Conservation (phyloP, 441 rosid species). For the Erodium trifolium region DNA sequence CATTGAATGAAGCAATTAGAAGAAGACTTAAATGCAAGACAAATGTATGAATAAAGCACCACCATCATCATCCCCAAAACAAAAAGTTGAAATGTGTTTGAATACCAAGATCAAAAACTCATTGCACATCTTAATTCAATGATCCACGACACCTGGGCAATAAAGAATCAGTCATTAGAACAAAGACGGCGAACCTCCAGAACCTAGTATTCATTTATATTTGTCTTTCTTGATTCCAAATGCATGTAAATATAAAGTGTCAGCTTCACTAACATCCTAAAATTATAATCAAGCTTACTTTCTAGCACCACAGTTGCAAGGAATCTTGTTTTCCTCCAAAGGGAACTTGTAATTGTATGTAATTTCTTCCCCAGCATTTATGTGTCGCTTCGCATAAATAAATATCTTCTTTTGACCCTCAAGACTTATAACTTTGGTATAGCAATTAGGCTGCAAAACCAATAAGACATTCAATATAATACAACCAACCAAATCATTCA, state of each 20-base stretch:
- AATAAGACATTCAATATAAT: slow-evolving; percentile 18
- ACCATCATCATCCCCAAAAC: neutral
- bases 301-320: slow-evolving; percentile 91
- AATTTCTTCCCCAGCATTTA: slow-evolving; percentile 84
- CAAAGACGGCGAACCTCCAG: slow-evolving; percentile 8
- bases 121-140: slow-evolving; percentile 46
- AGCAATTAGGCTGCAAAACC: slow-evolving; percentile 85
- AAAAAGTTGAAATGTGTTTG: slow-evolving; percentile 4
- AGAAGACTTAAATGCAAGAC: no score
- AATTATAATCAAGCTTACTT: slow-evolving; percentile 46
- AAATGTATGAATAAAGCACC: neutral
- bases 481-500: slow-evolving; percentile 18
- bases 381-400: slow-evolving; percentile 88
- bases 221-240: neutral
- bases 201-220: neutral
- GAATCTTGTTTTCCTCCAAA: slow-evolving; percentile 88
- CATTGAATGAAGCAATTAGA: neutral
- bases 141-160: slow-evolving; percentile 89
- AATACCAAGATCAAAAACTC: slow-evolving; percentile 26
- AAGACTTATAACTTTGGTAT: slow-evolving; percentile 88
- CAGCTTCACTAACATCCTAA: slow-evolving; percentile 4
- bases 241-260: neutral
- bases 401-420: slow-evolving; percentile 93
- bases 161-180: slow-evolving; percentile 14
- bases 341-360: slow-evolving; percentile 97